Evolutionary conservation across 2,329 filamentous ascomycete species (phyloP).

Genomic region (Fusarium dlaminii): DNA sequence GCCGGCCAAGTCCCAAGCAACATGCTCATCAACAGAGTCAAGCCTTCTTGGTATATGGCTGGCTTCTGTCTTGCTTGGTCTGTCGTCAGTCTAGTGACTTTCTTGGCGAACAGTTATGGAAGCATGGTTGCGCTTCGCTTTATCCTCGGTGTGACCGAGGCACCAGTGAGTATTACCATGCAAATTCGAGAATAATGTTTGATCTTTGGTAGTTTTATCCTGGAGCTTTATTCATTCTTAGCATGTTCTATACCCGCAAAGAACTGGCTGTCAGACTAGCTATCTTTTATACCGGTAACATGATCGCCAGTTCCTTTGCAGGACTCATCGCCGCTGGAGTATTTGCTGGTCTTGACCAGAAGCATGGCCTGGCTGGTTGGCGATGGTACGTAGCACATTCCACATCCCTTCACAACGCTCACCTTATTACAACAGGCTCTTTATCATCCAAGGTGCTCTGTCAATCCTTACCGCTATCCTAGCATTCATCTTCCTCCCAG

Average conservation of each 20-base stretch:
- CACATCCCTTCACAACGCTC: fast-evolving
- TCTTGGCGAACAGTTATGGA: slow-evolving; percentile 52
- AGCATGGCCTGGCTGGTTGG: slow-evolving; percentile 41
- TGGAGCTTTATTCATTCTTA: slow-evolving; percentile 53
- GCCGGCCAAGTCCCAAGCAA: slow-evolving; percentile 50
- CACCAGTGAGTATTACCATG: slow-evolving; percentile 34
- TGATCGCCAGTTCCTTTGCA: slow-evolving; percentile 50
- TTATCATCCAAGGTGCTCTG: slow-evolving; percentile 44
- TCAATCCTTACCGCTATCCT: slow-evolving; percentile 43
- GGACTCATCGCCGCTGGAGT: slow-evolving; percentile 56
- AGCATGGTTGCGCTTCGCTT: slow-evolving; percentile 56
- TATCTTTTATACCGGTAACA: slow-evolving; percentile 55
- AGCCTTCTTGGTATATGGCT: slow-evolving; percentile 53
- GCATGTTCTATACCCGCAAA: slow-evolving; percentile 64
- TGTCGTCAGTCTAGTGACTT: slow-evolving; percentile 52
- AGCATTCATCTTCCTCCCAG: slow-evolving; percentile 47
- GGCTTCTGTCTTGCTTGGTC: slow-evolving; percentile 52
- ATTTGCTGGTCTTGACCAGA: slow-evolving; percentile 46
- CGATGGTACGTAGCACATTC: slow-evolving; percentile 28
- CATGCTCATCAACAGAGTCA: slow-evolving; percentile 51
- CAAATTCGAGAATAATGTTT: fast-evolving
- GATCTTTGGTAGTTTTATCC: slow-evolving; percentile 41
- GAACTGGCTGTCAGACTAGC: slow-evolving; percentile 54
- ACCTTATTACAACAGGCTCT: slow-evolving; percentile 18
- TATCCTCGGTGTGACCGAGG: slow-evolving; percentile 52